Base-by-base conservation (phyloP, 2,329 filamentous ascomycete genomes). In the Drechslerella coelobrocha region DNA sequence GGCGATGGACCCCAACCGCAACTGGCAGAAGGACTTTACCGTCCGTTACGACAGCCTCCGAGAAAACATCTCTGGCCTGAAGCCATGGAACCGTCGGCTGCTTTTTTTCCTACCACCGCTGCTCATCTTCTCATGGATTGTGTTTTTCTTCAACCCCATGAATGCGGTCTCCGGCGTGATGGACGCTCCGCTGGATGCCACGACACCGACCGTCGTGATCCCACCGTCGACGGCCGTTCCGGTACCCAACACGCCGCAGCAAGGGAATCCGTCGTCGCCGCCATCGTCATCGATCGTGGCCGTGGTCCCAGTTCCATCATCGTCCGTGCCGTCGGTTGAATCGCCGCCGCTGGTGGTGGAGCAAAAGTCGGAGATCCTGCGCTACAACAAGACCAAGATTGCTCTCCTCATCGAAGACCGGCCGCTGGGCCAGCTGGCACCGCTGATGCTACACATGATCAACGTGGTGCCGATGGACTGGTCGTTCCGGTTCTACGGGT, bases 401-500 rank as follows among this genome's bases (percentile, higher is more conserved):
- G 84, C 83, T 23, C 80, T 86, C 4, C 79, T 86, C n/a, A 81
- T 86, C 68, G 84, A 85, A 76, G 82, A 82, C 77, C 82, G 84
- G 0, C 76, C 81, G 0, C 79, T 71, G 79, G 47, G 80, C 82
- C 3, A 78, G 81, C 81, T 86, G 43, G 83, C 83, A 1, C 83
- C 84, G 0, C 79, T 84, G 37, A 79, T 84, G 76, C 79, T 85
- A 19, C 84, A 85, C 75, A 84, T 85, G 78, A 84, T 84, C 72
- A 79, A 82, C 2, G 82, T 85, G n/a, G 81, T 85, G 1, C 66
- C 84, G 82, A 3, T 81, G 81, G 83, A 85, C 78, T 86, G 84
- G 84, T 81, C 81, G 23, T 85, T 85, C 77, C 80, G 81, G 39
- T 72, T 72, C 23, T 66, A 71, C 29, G 61, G 68, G 17, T 72